Evolutionary conservation across 2,329 filamentous ascomycete genomes (phyloP).

Genomic region (Botrytis fabae): DNA sequence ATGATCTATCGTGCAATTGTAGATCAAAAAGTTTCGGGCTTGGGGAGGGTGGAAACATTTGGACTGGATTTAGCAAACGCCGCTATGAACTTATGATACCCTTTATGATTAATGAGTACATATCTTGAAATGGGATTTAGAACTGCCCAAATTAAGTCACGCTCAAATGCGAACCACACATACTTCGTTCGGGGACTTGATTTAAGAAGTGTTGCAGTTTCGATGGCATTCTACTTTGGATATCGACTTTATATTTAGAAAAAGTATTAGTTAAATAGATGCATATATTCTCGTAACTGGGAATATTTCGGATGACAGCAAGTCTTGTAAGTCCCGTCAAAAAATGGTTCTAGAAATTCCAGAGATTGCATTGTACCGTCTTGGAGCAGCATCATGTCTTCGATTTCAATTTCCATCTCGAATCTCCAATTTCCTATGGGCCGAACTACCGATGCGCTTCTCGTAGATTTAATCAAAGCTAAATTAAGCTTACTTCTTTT

Average conservation of each 20-base stretch:
- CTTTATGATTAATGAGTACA: not conserved
- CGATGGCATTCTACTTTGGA: not conserved
- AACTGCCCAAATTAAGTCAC: not conserved
- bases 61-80: not conserved
- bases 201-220: not conserved
- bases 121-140: not conserved
- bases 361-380: not conserved
- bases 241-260: not conserved
- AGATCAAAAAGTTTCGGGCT: not conserved
- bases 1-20: not conserved
- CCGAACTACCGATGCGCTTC: not conserved
- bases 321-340: not conserved
- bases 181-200: not conserved
- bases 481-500: not conserved
- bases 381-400: not conserved
- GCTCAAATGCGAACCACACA: not conserved
- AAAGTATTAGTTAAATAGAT: not conserved
- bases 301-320: not conserved
- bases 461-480: not conserved
- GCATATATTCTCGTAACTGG: not conserved
- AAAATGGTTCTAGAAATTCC: constrained; percentile 2
- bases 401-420: not conserved
- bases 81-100: constrained; percentile 13
- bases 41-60: not conserved
- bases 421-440: not conserved